A percentile compares a stretch with the other conserved stretches of the same genome.
Conservation (phyloP, 2,329 filamentous ascomycete genomes). For the Penicillium sp. region DNA sequence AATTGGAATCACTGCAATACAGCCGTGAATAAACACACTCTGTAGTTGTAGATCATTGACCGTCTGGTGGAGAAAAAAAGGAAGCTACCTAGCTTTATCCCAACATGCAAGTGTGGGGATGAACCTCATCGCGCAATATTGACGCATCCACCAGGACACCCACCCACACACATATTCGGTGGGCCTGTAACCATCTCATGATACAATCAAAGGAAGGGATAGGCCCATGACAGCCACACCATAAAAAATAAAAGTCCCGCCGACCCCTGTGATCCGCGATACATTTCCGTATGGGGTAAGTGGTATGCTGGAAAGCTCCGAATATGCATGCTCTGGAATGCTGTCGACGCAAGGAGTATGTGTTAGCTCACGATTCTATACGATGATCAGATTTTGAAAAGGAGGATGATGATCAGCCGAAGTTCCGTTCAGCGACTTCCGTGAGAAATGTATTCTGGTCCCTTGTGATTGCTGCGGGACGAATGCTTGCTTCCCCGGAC, state of each 20-base stretch:
- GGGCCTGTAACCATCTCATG: not conserved
- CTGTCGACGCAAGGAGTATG: not conserved
- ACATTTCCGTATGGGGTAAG: slow-evolving; percentile 7
- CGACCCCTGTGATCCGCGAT: slow-evolving; percentile 4
- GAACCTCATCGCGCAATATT: not conserved
- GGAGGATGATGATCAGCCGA: not conserved
- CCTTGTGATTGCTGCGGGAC: not conserved
- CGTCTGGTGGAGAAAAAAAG: not conserved
- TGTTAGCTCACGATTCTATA: slow-evolving; percentile 1
- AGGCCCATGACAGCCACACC: not conserved
- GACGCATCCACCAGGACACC: not conserved
- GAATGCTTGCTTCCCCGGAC: not conserved
- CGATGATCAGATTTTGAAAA: not conserved
- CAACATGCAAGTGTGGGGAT: not conserved
- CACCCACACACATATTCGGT: not conserved
- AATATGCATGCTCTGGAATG: slow-evolving; percentile 11
- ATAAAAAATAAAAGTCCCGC: not conserved
- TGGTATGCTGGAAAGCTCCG: slow-evolving; percentile 15
- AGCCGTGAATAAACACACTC: not conserved
- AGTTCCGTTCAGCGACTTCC: not conserved
- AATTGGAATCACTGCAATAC: not conserved
- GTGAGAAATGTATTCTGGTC: not conserved
- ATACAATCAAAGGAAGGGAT: not conserved
- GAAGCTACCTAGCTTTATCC: not conserved
- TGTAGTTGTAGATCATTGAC: not conserved